phyloP scores from a whole-genome alignment of 2,329 filamentous ascomycete species.

The Peltaster fructicola region DNA sequence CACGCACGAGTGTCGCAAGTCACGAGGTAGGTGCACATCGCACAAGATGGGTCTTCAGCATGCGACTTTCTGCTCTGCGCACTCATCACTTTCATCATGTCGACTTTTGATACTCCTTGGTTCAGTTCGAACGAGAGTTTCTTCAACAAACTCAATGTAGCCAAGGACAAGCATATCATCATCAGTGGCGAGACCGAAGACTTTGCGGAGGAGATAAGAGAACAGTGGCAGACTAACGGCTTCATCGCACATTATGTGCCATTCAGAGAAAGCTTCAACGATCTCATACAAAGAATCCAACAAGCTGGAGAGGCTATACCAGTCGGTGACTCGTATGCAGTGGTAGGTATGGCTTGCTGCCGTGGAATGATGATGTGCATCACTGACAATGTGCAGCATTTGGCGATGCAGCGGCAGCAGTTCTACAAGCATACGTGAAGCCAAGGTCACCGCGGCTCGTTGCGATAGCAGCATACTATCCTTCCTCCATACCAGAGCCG shows the following conservation, averaged over 20 bases:
- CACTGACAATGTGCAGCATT: constrained; percentile 29
- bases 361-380: constrained; percentile 19
- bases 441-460: constrained; percentile 37
- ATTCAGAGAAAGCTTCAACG: constrained; percentile 30
- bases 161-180: constrained; percentile 28
- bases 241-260: constrained; percentile 42
- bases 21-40: too few species aligned
- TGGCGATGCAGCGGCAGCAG: constrained; percentile 42
- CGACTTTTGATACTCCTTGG: constrained; percentile 17
- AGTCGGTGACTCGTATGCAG: constrained; percentile 41
- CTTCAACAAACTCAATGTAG: constrained; percentile 21
- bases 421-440: constrained; percentile 39
- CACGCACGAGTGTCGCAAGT: too few species aligned
- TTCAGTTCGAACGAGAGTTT: constrained; percentile 17
- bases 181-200: constrained; percentile 35
- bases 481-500: constrained; percentile 36
- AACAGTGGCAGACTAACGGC: constrained; percentile 42
- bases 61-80: too few species aligned
- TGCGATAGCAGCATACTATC: constrained; percentile 47
- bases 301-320: constrained; percentile 37
- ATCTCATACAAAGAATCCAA: constrained; percentile 30
- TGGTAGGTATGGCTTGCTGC: constrained; percentile 34
- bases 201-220: constrained; percentile 37
- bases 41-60: too few species aligned
- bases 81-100: too few species aligned